These are phyloP conservation scores for Vitis hybrid DNA, from an alignment of 177 flowering plant genomes.

Conservation along the genomic window DNA sequence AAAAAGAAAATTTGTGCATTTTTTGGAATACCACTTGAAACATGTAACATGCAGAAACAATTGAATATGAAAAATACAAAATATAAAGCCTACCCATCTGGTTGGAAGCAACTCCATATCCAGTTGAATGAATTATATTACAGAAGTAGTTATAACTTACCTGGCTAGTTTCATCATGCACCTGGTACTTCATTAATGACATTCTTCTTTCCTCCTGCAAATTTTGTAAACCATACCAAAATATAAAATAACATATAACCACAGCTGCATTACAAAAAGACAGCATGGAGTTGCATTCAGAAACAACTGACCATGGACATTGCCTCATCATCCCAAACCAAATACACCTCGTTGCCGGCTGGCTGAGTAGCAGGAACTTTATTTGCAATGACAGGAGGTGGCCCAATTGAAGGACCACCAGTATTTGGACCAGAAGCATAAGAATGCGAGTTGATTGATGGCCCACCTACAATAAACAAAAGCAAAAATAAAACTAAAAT, in stretches of 20 bases:
- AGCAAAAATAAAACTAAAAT: neutral
- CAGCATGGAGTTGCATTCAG: neutral
- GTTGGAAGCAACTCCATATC: slow-evolving; percentile 40
- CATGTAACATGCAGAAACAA: slow-evolving; percentile 32
- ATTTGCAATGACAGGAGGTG: slow-evolving; percentile 93
- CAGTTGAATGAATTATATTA: slow-evolving; percentile 19
- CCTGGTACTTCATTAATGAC: slow-evolving; percentile 92
- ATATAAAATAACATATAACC: neutral
- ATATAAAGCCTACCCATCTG: slow-evolving; percentile 46
- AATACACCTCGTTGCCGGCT: slow-evolving; percentile 84
- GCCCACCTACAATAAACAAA: slow-evolving; percentile 34
- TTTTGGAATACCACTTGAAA: slow-evolving; percentile 31
- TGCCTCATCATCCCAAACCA: slow-evolving; percentile 99
- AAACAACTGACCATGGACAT: slow-evolving; percentile 90
- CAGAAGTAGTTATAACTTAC: slow-evolving; percentile 71
- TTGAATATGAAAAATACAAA: slow-evolving; percentile 30
- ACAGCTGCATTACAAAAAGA: neutral
- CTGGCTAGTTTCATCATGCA: slow-evolving; percentile 99
- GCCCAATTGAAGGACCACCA: slow-evolving; percentile 93
- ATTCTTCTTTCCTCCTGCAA: slow-evolving; percentile 96
- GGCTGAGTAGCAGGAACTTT: slow-evolving; percentile 75
- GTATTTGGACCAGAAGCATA: slow-evolving; percentile 99
- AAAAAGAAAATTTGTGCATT: slow-evolving; percentile 14
- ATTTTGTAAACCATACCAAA: neutral
- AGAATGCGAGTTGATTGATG: slow-evolving; percentile 60